Conservation (phyloP, 176 grass and related monocot species). For the Pontederia paniculata region DNA sequence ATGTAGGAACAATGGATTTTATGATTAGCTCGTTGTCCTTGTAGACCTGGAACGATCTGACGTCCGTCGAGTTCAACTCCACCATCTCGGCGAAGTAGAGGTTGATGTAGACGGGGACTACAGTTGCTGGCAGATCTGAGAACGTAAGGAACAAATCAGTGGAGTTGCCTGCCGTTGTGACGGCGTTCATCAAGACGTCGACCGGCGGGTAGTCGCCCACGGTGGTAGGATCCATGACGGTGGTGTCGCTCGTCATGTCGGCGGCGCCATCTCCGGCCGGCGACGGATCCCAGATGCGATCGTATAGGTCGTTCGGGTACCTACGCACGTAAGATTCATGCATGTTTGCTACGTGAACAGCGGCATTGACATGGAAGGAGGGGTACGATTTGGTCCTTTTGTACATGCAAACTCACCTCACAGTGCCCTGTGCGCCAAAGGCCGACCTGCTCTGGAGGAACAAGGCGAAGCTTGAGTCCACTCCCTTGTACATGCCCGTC, state of each 20-base stretch:
- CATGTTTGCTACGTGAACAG: neutral
- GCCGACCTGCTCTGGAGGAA: neutral
- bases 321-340: neutral
- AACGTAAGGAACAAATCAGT: neutral
- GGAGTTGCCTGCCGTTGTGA: neutral
- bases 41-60: neutral
- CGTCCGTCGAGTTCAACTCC: neutral
- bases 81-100: slow-evolving; percentile 4
- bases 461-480: neutral
- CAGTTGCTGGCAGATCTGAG: neutral
- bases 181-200: neutral
- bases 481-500: neutral
- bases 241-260: neutral
- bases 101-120: neutral
- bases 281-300: neutral
- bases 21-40: neutral
- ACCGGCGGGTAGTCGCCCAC: neutral
- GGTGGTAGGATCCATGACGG: neutral
- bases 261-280: neutral
- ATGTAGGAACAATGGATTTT: neutral
- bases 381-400: too few species aligned
- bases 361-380: neutral
- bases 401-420: neutral
- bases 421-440: neutral
- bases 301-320: neutral